A percentile compares a stretch with the other conserved stretches of the same genome.
Conservation (phyloP, 1,284 basidiomycete genomes). For the Puccinia sorghi region DNA sequence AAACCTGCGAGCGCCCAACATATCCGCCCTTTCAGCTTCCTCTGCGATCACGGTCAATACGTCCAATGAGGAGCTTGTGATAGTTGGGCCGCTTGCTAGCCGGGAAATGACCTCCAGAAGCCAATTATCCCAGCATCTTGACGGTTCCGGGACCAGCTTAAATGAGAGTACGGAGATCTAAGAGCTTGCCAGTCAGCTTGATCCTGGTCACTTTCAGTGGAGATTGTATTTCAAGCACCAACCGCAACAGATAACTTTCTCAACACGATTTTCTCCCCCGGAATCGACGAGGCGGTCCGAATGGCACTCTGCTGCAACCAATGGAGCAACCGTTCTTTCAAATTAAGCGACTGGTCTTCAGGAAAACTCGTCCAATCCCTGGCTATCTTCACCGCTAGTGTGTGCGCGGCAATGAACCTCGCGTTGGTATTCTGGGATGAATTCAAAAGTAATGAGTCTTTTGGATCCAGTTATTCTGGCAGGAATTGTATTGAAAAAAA, state of each 20-base stretch:
- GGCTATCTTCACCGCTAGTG: conserved; percentile 53
- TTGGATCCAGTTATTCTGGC: background rate
- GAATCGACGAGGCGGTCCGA: conserved; percentile 51
- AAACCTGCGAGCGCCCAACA: conserved; percentile 54
- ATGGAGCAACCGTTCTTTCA: conserved; percentile 53
- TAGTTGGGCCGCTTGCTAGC: conserved; percentile 52
- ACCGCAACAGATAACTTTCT: conserved; percentile 54
- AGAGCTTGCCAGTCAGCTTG: background rate
- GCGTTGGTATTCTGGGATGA: conserved; percentile 48
- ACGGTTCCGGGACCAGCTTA: conserved; percentile 27
- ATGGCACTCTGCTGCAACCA: conserved; percentile 53
- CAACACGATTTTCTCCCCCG: conserved; percentile 53
- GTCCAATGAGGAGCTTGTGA: conserved; percentile 52
- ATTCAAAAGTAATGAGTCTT: background rate
- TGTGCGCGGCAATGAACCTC: conserved; percentile 56
- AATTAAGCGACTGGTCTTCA: conserved; percentile 2
- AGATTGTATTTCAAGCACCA: conserved; percentile 15
- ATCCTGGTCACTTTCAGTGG: background rate
- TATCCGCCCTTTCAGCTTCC: conserved; percentile 54
- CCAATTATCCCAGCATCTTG: conserved; percentile 54
- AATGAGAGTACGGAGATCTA: conserved; percentile 39
- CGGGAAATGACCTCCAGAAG: conserved; percentile 54
- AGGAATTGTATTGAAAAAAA: no score
- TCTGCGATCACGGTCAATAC: conserved; percentile 55
- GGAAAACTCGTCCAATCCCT: conserved; percentile 53